Base-by-base conservation (phyloP, 352 stramenopile genomes). In the Paralagenidium karlingii region DNA sequence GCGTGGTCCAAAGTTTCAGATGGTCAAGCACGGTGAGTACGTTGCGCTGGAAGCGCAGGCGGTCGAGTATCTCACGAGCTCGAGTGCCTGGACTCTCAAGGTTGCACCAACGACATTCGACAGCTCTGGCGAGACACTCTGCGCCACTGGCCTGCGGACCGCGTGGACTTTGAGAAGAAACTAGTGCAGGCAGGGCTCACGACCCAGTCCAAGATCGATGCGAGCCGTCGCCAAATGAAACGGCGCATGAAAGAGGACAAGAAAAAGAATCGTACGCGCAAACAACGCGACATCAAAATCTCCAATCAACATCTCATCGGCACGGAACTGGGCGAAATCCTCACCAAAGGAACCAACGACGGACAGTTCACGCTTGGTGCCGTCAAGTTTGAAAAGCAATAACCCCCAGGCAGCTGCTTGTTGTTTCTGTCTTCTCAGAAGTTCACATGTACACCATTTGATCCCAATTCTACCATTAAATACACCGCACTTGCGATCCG, bases 261-360 rank as follows among this genome's bases (percentile, higher is more conserved):
- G 47, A 53, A 53, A n/a, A 47, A 38, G 13, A 90, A 83, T 49
- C 82, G 83, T 53, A 68, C 73, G 21, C 67, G 71, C 32, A 88
- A 88, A 54, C 74, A 87, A 45, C 74, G 77, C 29, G 69, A 91
- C 44, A 91, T 91, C 47, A 91, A 91, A 56, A 88, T 91, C 38
- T 85, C 74, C 7, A 91, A 91, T 58, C 71, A 86, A 49, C 77
- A 91, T 58, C 61, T 91, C 26, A 85, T 87, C 43, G 77, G 74
- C 51, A 91, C 77, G 19, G 80, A 85, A 36, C 74, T 91, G 15
- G 77, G 77, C 21, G 69, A 91, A 53, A 68, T 87, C 39, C 57
- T 91, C 31, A 68, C 77, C 12, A 85, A 85, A 52, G 77, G 77
- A 25, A 34, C n/a, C 32, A 53, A 63, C 20, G 61, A 81, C 44